Percentiles rank a stretch among this genome's conserved stretches.
Evolutionary conservation across 306 rosid genomes (phyloP).

Genomic region (Quercus cerris): DNA sequence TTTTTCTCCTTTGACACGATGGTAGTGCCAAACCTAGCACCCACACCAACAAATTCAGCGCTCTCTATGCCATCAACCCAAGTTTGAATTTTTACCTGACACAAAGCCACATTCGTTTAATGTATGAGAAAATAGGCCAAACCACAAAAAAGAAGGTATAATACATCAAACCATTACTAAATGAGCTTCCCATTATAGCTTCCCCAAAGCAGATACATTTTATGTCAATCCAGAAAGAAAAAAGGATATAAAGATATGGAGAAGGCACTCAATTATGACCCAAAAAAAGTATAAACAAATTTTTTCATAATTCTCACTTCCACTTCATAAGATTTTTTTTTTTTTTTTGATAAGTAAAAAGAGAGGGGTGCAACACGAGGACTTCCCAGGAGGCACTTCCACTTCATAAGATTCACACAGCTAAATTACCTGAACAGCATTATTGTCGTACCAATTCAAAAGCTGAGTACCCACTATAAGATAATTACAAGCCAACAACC

Average conservation of each 20-base stretch:
- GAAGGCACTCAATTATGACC: background rate
- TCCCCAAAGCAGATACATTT: background rate
- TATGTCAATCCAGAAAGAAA: too few relatives aligned
- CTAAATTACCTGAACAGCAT: background rate
- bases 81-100: conserved; percentile 95
- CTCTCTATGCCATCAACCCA: conserved; percentile 81
- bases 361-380: too few relatives aligned
- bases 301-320: conserved; percentile 4
- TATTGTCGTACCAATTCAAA: background rate
- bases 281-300: background rate
- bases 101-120: background rate
- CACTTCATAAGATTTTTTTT: background rate
- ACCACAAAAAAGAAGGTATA: background rate
- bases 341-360: too few relatives aligned
- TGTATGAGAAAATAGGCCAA: background rate
- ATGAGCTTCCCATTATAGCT: background rate
- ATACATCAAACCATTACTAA: background rate
- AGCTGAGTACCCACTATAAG: background rate
- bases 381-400: background rate
- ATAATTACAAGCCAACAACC: background rate
- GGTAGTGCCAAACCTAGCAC: conserved; percentile 87
- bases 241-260: background rate
- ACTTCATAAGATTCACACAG: background rate
- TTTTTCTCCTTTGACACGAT: conserved; percentile 89
- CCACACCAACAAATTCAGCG: conserved; percentile 84